These are phyloP conservation scores for Ogataea trehalophila DNA, from an alignment of 805 yeast genomes.

Conservation along the genomic window DNA sequence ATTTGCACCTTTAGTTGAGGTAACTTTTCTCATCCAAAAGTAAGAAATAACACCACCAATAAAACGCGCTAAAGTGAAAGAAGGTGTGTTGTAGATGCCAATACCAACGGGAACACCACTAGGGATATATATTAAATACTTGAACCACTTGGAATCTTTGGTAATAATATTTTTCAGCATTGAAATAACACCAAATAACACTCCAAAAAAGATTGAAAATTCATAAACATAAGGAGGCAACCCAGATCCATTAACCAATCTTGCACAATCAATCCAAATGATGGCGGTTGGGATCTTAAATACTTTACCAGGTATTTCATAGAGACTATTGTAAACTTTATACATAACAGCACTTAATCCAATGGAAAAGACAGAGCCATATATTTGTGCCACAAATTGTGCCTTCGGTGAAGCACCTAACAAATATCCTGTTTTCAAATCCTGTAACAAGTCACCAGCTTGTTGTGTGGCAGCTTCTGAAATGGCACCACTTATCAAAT, in stretches of 20 bases:
- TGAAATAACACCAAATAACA: slow-evolving; percentile 64
- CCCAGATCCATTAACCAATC: slow-evolving; percentile 87
- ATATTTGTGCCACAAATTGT: slow-evolving; percentile 83
- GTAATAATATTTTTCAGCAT: slow-evolving; percentile 54
- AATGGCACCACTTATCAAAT: slow-evolving; percentile 91
- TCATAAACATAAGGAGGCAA: slow-evolving; percentile 73
- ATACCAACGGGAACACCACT: slow-evolving; percentile 97
- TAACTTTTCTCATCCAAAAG: slow-evolving; percentile 43
- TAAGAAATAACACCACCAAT: slow-evolving; percentile 75
- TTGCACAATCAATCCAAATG: slow-evolving; percentile 94
- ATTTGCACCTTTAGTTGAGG: background rate
- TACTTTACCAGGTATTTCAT: slow-evolving; percentile 75
- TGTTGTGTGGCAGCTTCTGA: slow-evolving; percentile 99
- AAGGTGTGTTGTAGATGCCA: slow-evolving; percentile 91
- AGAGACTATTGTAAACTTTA: slow-evolving; percentile 72
- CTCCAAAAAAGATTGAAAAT: slow-evolving; percentile 57
- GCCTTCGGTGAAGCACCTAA: slow-evolving; percentile 90
- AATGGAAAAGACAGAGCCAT: slow-evolving; percentile 85
- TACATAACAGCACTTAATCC: slow-evolving; percentile 78
- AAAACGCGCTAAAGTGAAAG: slow-evolving; percentile 89
- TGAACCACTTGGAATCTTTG: slow-evolving; percentile 24
- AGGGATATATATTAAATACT: slow-evolving; percentile 59
- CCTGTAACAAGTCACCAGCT: slow-evolving; percentile 98
- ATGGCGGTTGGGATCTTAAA: slow-evolving; percentile 93
- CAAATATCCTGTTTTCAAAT: slow-evolving; percentile 88